These are phyloP conservation scores for Flaveria bidentis DNA, from an alignment of 129 eudicot genomes.

Conservation along the genomic window DNA sequence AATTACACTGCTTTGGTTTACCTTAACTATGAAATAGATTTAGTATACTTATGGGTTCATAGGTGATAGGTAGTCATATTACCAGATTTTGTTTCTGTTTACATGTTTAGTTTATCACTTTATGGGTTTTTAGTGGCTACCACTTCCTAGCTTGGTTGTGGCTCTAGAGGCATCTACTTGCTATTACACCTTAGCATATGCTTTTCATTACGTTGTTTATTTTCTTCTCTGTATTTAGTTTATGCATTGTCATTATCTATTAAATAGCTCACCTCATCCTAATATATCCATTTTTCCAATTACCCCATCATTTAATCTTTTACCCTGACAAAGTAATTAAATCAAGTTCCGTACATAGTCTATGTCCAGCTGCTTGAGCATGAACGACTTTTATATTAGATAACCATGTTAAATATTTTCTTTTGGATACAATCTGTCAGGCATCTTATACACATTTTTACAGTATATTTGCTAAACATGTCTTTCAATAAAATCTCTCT, in stretches of 20 bases:
- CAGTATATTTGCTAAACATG: neutral
- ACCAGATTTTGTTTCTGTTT: neutral
- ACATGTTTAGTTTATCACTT: neutral
- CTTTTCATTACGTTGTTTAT: neutral
- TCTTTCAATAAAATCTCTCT: neutral
- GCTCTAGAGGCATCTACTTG: constrained; percentile 6
- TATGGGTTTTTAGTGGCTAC: neutral
- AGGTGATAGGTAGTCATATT: neutral
- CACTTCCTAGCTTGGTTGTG: constrained; percentile 5
- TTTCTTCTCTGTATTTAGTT: neutral
- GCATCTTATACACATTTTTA: neutral
- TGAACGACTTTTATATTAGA: constrained; percentile 16
- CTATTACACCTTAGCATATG: constrained; percentile 13
- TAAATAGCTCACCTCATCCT: neutral
- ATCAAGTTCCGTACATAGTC: neutral
- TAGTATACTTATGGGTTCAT: neutral
- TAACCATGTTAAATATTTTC: neutral
- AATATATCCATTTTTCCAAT: neutral
- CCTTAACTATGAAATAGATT: neutral
- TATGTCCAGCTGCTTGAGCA: constrained; percentile 8
- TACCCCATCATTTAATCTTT: neutral
- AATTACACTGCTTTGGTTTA: neutral
- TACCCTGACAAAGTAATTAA: neutral
- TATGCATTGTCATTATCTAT: neutral
- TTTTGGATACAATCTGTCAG: neutral